A percentile compares a stretch with the other conserved stretches of the same genome.
phyloP scores from a whole-genome alignment of 164 flowering plant genomes.

The Vitis labrusca region DNA sequence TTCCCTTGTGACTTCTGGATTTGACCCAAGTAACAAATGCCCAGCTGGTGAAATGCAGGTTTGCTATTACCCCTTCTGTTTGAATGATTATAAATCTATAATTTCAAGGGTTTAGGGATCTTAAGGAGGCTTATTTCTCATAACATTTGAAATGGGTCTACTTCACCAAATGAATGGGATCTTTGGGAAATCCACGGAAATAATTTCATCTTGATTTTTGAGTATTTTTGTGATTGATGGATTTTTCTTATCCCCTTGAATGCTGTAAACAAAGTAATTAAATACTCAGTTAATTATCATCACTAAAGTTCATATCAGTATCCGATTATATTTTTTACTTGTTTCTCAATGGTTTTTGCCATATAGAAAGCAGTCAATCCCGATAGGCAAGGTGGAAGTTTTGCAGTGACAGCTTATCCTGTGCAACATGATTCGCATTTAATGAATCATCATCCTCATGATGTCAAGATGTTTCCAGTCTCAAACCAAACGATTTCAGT shows the following conservation, averaged over 20 bases:
- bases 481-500: conserved; percentile 39
- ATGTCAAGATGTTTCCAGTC: conserved; percentile 38
- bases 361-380: conserved; percentile 38
- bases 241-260: too few relatives aligned
- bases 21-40: conserved; percentile 27
- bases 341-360: conserved; percentile 3
- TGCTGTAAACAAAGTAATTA: too few relatives aligned
- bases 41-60: conserved; percentile 41
- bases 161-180: too few relatives aligned
- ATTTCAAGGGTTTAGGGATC: background rate
- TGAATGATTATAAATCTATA: background rate
- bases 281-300: too few relatives aligned
- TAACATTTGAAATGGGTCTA: too few relatives aligned
- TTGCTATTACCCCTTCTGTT: background rate
- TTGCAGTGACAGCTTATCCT: conserved; percentile 34
- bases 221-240: too few relatives aligned
- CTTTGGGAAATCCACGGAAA: too few relatives aligned
- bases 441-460: conserved; percentile 26
- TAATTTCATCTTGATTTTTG: too few relatives aligned
- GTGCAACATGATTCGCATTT: conserved; percentile 32
- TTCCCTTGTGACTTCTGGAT: conserved; percentile 29
- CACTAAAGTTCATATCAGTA: background rate
- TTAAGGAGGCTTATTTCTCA: too few relatives aligned
- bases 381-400: conserved; percentile 34
- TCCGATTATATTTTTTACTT: background rate